Evolutionary conservation across 352 stramenopile genomes (phyloP), one percentile per base, ranked within the genome.

Genomic region (Globisporangium yorkense): DNA sequence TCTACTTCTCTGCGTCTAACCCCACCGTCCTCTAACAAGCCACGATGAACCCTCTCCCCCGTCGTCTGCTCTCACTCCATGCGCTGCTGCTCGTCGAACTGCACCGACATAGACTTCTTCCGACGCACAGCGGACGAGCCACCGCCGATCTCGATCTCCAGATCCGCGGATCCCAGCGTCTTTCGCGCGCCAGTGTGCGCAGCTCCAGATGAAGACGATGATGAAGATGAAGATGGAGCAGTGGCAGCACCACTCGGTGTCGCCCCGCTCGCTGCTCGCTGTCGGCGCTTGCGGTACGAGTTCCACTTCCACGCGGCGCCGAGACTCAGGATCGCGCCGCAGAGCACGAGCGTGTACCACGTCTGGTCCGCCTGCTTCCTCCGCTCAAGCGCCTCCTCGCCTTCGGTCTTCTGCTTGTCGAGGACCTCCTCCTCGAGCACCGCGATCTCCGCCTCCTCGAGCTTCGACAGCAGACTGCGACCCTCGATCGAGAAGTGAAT

Each of bases 401-500:
- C 53, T 41, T 79, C 70, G 3, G 67, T 57, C 7, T 70, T 70
- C 48, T 73, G 59, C 21, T 70, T 75, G 16, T 63, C 54, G 50
- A 74, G 61, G 15, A 68, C 56, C n/a, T 84, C 70, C 8, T 54
- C 51, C 58, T 91, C 81, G 8, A 88, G 61, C 16, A 71, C 68
- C 6, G 65, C 69, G 13, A 91, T 66, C 51, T 87, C 78, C 2
- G 55, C 67, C 53, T 92, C 82, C 63, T 92, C 82, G 12, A 61
- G 64, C 16, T 63, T 65, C 24, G 71, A 81, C 10, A 92, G 64
- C 1, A 86, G 63, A 9, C 70, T 71, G 18, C 82, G 75, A 15
- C 75, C 82, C 73, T 89, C 79, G 51, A 92, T 92, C 13, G 82
- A 92, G 61, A 82, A 89, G 2, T 84, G 68, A 44, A 92, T 89